Percentiles rank a stretch among this genome's conserved stretches.
These are phyloP conservation scores for Salix brachista DNA, from an alignment of 345 rosid genomes.

Conservation along the genomic window DNA sequence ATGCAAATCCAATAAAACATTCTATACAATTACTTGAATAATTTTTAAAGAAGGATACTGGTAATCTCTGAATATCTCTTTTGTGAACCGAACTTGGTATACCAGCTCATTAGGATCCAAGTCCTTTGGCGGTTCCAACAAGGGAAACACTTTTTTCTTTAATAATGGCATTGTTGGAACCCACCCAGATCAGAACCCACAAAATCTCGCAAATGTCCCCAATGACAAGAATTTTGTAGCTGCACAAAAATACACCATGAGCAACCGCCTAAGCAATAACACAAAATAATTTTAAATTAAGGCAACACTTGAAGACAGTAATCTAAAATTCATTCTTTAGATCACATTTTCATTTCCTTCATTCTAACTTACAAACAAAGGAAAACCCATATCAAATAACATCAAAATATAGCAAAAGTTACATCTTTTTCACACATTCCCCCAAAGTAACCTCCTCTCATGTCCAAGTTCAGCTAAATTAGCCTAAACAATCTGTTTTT, in stretches of 20 bases:
- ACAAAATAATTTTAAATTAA: neutral
- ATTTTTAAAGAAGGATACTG: constrained; percentile 58
- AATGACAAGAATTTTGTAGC: neutral
- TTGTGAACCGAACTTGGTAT: constrained; percentile 89
- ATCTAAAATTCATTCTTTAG: too few species aligned
- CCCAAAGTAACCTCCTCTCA: too few species aligned
- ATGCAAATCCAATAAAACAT: neutral
- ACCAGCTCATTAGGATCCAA: constrained; percentile 71
- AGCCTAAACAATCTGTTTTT: too few species aligned
- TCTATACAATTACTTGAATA: neutral
- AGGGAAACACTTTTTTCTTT: constrained; percentile 59
- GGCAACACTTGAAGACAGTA: too few species aligned
- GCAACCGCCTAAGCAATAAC: neutral
- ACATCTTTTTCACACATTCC: too few species aligned
- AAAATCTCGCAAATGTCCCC: neutral
- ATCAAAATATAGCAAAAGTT: too few species aligned
- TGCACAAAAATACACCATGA: neutral
- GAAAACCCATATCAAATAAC: too few species aligned
- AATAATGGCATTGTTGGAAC: constrained; percentile 66
- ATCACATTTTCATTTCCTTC: too few species aligned
- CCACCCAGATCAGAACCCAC: neutral
- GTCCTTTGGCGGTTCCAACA: constrained; percentile 57
- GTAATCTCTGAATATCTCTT: constrained; percentile 80
- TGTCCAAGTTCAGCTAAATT: too few species aligned
- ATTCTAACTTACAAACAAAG: too few species aligned